Evolutionary conservation across 352 stramenopile species (phyloP), one percentile per base, ranked within the genome.

Genomic region (Pythium phragmiticola): DNA sequence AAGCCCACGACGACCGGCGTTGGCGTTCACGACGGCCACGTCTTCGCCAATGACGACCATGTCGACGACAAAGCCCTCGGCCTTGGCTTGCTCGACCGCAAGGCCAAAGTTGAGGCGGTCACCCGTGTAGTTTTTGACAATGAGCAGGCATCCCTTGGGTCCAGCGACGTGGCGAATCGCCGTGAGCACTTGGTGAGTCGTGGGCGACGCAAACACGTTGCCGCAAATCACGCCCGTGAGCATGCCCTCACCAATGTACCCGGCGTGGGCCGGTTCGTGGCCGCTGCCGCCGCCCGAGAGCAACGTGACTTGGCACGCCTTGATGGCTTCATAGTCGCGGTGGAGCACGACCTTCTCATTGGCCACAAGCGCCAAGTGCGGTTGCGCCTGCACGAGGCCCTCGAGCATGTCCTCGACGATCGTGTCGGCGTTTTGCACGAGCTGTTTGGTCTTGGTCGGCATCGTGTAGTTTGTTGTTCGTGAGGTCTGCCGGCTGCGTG

Each of bases 41-140:
- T 99, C 97, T 73, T 99, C 96, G 14, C 89, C 94, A 6, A 99
- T 92, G 33, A 99, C 82, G 11, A 99, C 92, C 90, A 99, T 99
- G 68, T 94, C 81, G 48, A 89, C 93, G 36, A 88, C 69, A 60
- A 96, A 78, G 4, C 93, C 93, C 62, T 98, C 87, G 11, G 88
- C 75, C 74, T 98, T 97, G 50, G 97, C 97, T 48, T 94, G 88
- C 79, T 99, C 97, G 33, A 96, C 91, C 7, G 97, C 97, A 67
- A 99, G 89, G 0, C 96, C 97, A 75, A 99, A 99, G 79, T 99
- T 99, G 42, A 99, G 82, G 43, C 95, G 86, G 78, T 99, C 97
- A 26, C 97, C 96, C 3, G 97, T 99, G 85, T 99, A 99, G 82
- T 99, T 99, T 84, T 99, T 99, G 33, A 99, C 94, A 51, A 99